phyloP scores from a whole-genome alignment of 176 grass and related monocot species.

The Avena atlantica region DNA sequence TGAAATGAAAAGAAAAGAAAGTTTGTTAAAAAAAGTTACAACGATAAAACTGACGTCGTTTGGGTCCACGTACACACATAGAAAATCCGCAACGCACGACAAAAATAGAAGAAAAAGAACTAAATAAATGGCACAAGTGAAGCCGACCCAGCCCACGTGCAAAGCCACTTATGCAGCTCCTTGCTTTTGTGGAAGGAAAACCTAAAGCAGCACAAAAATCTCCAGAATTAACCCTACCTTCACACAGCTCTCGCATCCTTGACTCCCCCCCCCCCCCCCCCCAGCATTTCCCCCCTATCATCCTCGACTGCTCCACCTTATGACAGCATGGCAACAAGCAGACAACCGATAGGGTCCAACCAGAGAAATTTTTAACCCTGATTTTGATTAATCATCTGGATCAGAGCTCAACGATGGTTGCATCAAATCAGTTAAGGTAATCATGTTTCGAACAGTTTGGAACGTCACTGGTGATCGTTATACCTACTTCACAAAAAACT shows the following conservation, averaged over 20 bases:
- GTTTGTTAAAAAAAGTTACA: too few species aligned
- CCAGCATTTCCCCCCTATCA: background rate
- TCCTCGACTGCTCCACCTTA: background rate
- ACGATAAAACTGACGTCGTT: too few species aligned
- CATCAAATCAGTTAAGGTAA: conserved; percentile 2
- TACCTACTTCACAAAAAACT: background rate
- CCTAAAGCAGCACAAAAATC: background rate
- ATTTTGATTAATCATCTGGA: background rate
- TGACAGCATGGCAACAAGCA: background rate
- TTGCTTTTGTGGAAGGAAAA: background rate
- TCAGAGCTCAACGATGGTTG: background rate
- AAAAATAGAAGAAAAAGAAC: too few species aligned
- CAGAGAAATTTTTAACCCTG: background rate
- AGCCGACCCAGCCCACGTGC: background rate
- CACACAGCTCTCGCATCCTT: background rate
- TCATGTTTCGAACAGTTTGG: background rate
- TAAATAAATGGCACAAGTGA: too few species aligned
- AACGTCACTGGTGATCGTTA: background rate
- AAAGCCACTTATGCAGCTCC: background rate
- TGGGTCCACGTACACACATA: too few species aligned
- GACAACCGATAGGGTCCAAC: background rate
- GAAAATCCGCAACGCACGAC: too few species aligned
- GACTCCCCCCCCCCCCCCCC: background rate
- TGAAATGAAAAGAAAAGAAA: too few species aligned
- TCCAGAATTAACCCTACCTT: background rate